Conservation (phyloP, 2,329 filamentous ascomycete genomes). For the Gliomastix tumulicola region DNA sequence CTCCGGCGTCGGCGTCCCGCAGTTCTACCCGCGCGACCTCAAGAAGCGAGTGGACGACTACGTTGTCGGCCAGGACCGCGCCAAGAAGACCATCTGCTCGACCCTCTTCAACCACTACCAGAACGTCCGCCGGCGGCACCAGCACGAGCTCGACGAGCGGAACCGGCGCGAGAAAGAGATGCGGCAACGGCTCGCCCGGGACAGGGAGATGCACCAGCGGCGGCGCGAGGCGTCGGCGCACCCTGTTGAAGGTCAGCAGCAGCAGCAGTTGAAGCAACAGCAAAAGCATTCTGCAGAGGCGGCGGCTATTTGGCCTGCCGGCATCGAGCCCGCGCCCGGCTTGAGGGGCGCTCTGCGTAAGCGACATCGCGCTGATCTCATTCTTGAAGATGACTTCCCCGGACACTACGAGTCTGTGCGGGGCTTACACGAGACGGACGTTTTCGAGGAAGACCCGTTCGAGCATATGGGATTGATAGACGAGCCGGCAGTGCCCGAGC, state of each 20-base stretch:
- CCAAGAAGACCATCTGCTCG: constrained; percentile 88
- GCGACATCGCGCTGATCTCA: constrained; percentile 24
- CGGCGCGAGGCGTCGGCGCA: constrained; percentile 57
- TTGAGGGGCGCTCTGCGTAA: too few relatives aligned
- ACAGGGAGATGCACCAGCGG: constrained; percentile 51
- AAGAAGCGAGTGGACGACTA: constrained; percentile 93
- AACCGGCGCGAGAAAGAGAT: constrained; percentile 55
- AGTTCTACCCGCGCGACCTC: constrained; percentile 61
- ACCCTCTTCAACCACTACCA: constrained; percentile 98
- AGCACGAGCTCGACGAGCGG: constrained; percentile 64
- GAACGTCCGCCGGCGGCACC: constrained; percentile 68
- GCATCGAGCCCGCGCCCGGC: too few relatives aligned
- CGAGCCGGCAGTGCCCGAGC: constrained; percentile 31
- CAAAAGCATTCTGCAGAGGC: too few relatives aligned
- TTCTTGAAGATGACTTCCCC: constrained; percentile 44
- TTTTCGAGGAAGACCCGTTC: constrained; percentile 19
- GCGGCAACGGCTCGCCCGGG: constrained; percentile 64
- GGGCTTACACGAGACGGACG: constrained; percentile 27
- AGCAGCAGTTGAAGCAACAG: too few relatives aligned
- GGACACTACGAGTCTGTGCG: constrained; percentile 42
- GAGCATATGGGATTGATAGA: constrained; percentile 43
- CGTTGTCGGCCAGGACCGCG: constrained; percentile 90
- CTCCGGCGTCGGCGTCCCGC: constrained; percentile 49
- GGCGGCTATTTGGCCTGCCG: too few relatives aligned
- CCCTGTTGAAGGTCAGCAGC: constrained; percentile 68